Conservation (phyloP, 2,329 filamentous ascomycete genomes). For the Hypoxylon sp. region DNA sequence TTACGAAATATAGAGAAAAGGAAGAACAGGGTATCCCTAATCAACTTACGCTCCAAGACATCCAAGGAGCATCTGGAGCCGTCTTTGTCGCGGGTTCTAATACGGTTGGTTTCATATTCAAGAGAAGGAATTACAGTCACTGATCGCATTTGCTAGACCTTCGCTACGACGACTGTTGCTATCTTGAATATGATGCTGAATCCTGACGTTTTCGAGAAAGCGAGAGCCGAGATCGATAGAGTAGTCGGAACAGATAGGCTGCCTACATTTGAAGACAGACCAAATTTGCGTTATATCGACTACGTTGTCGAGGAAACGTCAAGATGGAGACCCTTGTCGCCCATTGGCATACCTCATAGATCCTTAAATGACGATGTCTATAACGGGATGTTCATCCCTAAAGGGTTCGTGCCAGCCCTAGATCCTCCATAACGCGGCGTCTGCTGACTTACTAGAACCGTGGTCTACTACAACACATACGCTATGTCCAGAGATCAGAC, state of each 20-base stretch:
- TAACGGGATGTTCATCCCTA: slow-evolving; percentile 43
- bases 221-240: slow-evolving; percentile 60
- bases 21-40: slow-evolving; percentile 31
- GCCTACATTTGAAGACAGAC: slow-evolving; percentile 61
- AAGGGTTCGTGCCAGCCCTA: slow-evolving; percentile 13
- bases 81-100: slow-evolving; percentile 63
- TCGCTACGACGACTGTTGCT: slow-evolving; percentile 40
- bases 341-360: slow-evolving; percentile 67
- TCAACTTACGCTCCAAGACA: slow-evolving; percentile 58
- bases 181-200: slow-evolving; percentile 59
- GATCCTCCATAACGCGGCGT: too few relatives aligned
- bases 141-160: slow-evolving; percentile 32
- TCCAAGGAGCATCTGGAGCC: slow-evolving; percentile 64
- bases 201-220: slow-evolving; percentile 62
- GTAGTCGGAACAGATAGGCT: slow-evolving; percentile 61
- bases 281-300: slow-evolving; percentile 59
- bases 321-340: slow-evolving; percentile 58
- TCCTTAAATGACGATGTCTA: slow-evolving; percentile 69
- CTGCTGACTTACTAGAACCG: slow-evolving; percentile 25
- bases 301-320: slow-evolving; percentile 62
- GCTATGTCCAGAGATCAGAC: slow-evolving; percentile 36
- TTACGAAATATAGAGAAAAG: slow-evolving; percentile 35
- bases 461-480: slow-evolving; percentile 41
- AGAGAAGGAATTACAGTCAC: slow-evolving; percentile 15
- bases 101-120: slow-evolving; percentile 58